Percentiles rank a stretch among this genome's conserved stretches.
phyloP scores from a whole-genome alignment of 805 yeast genomes.

The Kodamaea nitidulidarum region DNA sequence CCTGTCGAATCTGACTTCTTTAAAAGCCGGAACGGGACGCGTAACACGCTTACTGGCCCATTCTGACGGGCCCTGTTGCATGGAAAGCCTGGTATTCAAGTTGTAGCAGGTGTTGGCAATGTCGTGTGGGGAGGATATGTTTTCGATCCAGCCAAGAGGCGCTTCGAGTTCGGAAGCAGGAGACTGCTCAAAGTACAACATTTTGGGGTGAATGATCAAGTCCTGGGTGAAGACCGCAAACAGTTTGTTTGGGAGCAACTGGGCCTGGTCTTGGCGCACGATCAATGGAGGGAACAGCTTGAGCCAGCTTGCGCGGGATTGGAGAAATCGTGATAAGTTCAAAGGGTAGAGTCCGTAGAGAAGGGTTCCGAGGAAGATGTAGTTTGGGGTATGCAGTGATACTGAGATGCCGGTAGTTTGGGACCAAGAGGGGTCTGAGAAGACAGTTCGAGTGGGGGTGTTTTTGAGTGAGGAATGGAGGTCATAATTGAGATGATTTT shows the following conservation, averaged over 20 bases:
- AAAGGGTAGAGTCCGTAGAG: slow-evolving; percentile 58
- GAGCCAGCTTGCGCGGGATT: slow-evolving; percentile 35
- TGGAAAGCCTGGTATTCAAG: slow-evolving; percentile 14
- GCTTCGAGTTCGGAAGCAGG: slow-evolving; percentile 18
- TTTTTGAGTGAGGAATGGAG: too few species aligned
- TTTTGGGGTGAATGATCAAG: slow-evolving; percentile 48
- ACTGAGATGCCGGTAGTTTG: background rate
- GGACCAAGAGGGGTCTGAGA: background rate
- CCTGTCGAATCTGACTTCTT: too few species aligned
- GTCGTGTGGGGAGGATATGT: slow-evolving; percentile 10
- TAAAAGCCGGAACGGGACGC: too few species aligned
- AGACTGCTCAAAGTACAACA: slow-evolving; percentile 26
- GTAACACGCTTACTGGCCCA: too few species aligned
- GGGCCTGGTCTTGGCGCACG: slow-evolving; percentile 3
- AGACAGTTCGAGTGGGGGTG: too few species aligned
- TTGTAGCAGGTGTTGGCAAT: slow-evolving; percentile 18
- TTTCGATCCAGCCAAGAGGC: slow-evolving; percentile 20
- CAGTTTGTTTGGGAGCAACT: slow-evolving; percentile 8
- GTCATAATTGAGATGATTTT: background rate
- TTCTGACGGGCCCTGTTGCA: too few species aligned
- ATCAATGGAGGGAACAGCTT: slow-evolving; percentile 4
- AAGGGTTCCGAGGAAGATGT: slow-evolving; percentile 28
- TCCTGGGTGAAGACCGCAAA: slow-evolving; percentile 26
- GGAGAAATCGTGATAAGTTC: slow-evolving; percentile 41
- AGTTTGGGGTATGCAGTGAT: background rate